Evolutionary conservation across 805 yeast genomes (phyloP).

Genomic region (Schizosaccharomyces octosporus): DNA sequence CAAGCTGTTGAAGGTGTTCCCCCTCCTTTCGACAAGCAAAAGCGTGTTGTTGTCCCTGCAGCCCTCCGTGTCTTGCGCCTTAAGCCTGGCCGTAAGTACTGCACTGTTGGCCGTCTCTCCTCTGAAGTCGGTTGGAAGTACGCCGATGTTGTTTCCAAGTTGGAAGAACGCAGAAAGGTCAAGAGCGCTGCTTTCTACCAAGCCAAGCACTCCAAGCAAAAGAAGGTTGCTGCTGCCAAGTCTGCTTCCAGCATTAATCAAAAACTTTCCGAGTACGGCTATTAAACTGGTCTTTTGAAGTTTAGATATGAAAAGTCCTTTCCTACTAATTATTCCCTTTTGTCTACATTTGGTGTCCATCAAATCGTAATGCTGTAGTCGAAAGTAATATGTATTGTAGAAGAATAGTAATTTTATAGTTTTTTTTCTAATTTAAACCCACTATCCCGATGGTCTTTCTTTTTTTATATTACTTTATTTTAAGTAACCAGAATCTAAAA

Average conservation of each 20-base stretch:
- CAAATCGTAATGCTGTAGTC: too few relatives aligned
- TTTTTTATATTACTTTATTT: too few relatives aligned
- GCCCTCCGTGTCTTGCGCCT: conserved; percentile 97
- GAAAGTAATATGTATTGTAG: too few relatives aligned
- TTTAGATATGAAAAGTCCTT: neutral
- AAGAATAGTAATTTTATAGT: too few relatives aligned
- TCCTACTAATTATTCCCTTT: neutral
- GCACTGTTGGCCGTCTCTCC: conserved; percentile 90
- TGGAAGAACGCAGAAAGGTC: conserved; percentile 98
- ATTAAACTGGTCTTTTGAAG: conserved; percentile 26
- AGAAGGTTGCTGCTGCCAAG: conserved; percentile 72
- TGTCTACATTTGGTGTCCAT: neutral
- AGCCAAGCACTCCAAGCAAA: conserved; percentile 86
- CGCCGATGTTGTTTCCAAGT: conserved; percentile 90
- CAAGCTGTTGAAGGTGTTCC: conserved; percentile 99
- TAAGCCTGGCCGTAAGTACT: conserved; percentile 98
- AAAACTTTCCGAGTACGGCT: conserved; percentile 91
- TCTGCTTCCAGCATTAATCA: conserved; percentile 75
- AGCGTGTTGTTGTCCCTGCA: conserved; percentile 99
- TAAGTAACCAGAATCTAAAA: too few relatives aligned
- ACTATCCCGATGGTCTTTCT: too few relatives aligned
- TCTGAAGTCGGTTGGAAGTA: conserved; percentile 98
- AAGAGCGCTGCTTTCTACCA: conserved; percentile 97
- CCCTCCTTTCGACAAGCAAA: conserved; percentile 98
- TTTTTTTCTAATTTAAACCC: too few relatives aligned